phyloP scores from a whole-genome alignment of 164 flowering plant species.

The Annona squamosa region DNA sequence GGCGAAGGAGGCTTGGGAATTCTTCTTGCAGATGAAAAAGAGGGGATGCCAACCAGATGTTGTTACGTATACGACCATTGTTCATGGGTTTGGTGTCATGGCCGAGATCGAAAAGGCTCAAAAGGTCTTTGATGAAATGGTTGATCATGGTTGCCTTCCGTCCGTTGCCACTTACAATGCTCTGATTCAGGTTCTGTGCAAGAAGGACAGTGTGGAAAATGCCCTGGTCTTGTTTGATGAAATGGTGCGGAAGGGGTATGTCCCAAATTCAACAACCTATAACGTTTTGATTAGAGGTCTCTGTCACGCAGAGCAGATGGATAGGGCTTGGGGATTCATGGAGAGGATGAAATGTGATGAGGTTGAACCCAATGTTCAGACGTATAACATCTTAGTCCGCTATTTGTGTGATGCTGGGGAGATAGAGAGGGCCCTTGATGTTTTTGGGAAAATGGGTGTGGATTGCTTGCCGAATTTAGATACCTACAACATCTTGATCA shows the following conservation, averaged over 20 bases:
- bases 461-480: slow-evolving; percentile 88
- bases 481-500: slow-evolving; percentile 70
- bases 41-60: slow-evolving; percentile 63
- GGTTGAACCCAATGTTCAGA: slow-evolving; percentile 73
- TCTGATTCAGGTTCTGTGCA: slow-evolving; percentile 79
- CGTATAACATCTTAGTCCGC: slow-evolving; percentile 62
- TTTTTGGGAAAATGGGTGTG: slow-evolving; percentile 53
- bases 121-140: slow-evolving; percentile 62
- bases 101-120: slow-evolving; percentile 67
- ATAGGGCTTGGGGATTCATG: slow-evolving; percentile 56
- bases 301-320: slow-evolving; percentile 64
- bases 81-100: slow-evolving; percentile 76
- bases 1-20: slow-evolving; percentile 62
- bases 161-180: slow-evolving; percentile 83
- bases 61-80: slow-evolving; percentile 74
- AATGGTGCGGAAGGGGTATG: slow-evolving; percentile 68
- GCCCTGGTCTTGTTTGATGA: slow-evolving; percentile 63
- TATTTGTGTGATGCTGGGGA: slow-evolving; percentile 73
- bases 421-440: slow-evolving; percentile 54
- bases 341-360: slow-evolving; percentile 51
- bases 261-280: slow-evolving; percentile 65
- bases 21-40: slow-evolving; percentile 80
- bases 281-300: slow-evolving; percentile 72
- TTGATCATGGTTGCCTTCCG: slow-evolving; percentile 63
- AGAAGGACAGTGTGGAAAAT: slow-evolving; percentile 69